phyloP scores from a whole-genome alignment of 2,329 filamentous ascomycete species.

The Xenoacremonium recifei region DNA sequence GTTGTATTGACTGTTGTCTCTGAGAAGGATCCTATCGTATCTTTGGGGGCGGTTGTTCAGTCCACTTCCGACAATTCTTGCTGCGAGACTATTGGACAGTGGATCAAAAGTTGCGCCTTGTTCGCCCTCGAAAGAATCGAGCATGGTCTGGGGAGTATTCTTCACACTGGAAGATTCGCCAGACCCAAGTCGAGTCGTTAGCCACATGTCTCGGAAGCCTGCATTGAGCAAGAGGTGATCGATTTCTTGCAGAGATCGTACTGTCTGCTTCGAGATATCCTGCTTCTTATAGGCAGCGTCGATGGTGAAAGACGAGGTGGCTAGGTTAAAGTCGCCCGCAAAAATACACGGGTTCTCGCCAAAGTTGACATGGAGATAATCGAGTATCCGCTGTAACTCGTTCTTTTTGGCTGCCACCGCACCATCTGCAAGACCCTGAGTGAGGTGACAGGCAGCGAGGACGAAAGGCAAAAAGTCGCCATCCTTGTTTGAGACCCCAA shows the following conservation, averaged over 20 bases:
- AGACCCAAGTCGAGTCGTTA: conserved; percentile 41
- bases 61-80: conserved; percentile 44
- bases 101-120: conserved; percentile 66
- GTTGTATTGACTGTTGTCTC: conserved; percentile 33
- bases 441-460: conserved; percentile 60
- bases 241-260: conserved; percentile 41
- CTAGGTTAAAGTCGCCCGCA: conserved; percentile 64
- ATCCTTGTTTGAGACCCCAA: conserved; percentile 9
- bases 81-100: conserved; percentile 53
- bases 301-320: conserved; percentile 57
- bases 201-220: conserved; percentile 53
- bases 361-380: conserved; percentile 43
- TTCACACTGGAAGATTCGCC: conserved; percentile 36
- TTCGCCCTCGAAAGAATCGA: conserved; percentile 53
- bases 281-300: conserved; percentile 49
- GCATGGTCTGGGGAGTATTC: conserved; percentile 22
- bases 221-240: conserved; percentile 44
- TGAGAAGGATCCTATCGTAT: conserved; percentile 63
- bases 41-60: conserved; percentile 58
- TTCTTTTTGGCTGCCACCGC: conserved; percentile 55
- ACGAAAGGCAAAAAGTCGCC: conserved; percentile 38
- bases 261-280: conserved; percentile 51
- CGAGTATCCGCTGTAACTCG: conserved; percentile 52
- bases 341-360: conserved; percentile 51
- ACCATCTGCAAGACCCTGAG: conserved; percentile 58